These are phyloP conservation scores for Poa annua DNA, from an alignment of 176 grass and related monocot species.

Conservation along the genomic window DNA sequence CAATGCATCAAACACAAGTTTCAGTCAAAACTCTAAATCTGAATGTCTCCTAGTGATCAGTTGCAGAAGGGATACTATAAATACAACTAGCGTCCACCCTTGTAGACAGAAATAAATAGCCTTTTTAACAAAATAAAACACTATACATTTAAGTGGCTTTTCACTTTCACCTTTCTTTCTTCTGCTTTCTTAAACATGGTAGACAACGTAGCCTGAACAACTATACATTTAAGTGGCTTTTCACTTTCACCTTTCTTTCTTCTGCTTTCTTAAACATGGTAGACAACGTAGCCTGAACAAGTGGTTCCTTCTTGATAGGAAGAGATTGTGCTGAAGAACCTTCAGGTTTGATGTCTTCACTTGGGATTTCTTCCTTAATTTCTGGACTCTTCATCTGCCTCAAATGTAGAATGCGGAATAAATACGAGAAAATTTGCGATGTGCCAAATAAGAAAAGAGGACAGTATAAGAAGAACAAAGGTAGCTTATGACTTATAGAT, in stretches of 20 bases:
- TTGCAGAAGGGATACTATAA: not conserved
- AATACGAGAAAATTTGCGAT: slow-evolving; percentile 9
- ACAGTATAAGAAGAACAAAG: not conserved
- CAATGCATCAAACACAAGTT: slow-evolving; percentile 3
- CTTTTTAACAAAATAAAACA: not conserved
- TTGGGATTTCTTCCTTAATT: slow-evolving; percentile 48
- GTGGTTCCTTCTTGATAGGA: slow-evolving; percentile 58
- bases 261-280: slow-evolving; percentile 70
- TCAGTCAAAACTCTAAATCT: not conserved
- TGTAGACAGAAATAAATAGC: not conserved
- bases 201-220: slow-evolving; percentile 87
- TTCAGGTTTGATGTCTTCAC: slow-evolving; percentile 43
- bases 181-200: slow-evolving; percentile 70
- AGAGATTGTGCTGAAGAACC: slow-evolving; percentile 41
- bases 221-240: slow-evolving; percentile 32
- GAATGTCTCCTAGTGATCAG: not conserved
- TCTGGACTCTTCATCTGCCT: slow-evolving; percentile 35
- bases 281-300: slow-evolving; percentile 87
- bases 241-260: slow-evolving; percentile 60
- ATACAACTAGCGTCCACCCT: not conserved
- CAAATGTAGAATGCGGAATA: slow-evolving; percentile 20
- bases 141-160: slow-evolving; percentile 20
- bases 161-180: slow-evolving; percentile 60
- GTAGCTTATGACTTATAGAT: slow-evolving; percentile 15
- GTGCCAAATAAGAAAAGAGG: not conserved